phyloP scores from a whole-genome alignment of 2,329 filamentous ascomycete species.

The Colletotrichum higginsianum region DNA sequence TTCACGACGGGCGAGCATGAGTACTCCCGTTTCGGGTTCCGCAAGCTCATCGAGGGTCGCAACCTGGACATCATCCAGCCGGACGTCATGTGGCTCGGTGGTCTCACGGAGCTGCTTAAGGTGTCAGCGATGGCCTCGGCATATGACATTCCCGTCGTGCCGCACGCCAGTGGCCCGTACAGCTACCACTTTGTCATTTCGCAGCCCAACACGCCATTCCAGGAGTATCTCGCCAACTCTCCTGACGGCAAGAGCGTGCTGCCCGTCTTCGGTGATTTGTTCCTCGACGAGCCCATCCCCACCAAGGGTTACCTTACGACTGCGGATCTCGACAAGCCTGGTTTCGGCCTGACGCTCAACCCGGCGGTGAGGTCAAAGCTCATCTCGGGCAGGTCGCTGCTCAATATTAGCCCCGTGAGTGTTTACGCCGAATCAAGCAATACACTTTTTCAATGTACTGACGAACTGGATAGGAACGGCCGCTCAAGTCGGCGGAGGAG shows the following conservation, averaged over 20 bases:
- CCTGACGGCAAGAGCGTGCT: conserved; percentile 90
- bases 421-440: neutral
- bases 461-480: conserved; percentile 23
- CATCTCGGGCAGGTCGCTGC: conserved; percentile 80
- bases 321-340: conserved; percentile 86
- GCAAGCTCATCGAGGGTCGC: conserved; percentile 91
- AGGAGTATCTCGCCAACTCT: conserved; percentile 95
- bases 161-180: conserved; percentile 94
- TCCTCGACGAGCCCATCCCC: conserved; percentile 91
- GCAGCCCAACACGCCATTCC: conserved; percentile 93
- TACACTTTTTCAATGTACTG: neutral
- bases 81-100: conserved; percentile 98
- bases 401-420: conserved; percentile 70
- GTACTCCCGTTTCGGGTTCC: conserved; percentile 94
- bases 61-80: conserved; percentile 96
- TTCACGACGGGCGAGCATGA: conserved; percentile 98
- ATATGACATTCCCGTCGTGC: conserved; percentile 94
- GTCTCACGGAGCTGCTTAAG: conserved; percentile 91
- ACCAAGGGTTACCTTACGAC: conserved; percentile 85
- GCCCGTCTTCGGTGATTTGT: conserved; percentile 93
- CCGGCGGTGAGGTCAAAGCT: conserved; percentile 79
- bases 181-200: conserved; percentile 97
- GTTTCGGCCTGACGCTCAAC: conserved; percentile 91
- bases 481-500: conserved; percentile 38
- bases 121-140: conserved; percentile 90